A percentile compares a stretch with the other conserved stretches of the same genome.
phyloP scores from a whole-genome alignment of 768 basidiomycete species.

The Lactarius indigo region DNA sequence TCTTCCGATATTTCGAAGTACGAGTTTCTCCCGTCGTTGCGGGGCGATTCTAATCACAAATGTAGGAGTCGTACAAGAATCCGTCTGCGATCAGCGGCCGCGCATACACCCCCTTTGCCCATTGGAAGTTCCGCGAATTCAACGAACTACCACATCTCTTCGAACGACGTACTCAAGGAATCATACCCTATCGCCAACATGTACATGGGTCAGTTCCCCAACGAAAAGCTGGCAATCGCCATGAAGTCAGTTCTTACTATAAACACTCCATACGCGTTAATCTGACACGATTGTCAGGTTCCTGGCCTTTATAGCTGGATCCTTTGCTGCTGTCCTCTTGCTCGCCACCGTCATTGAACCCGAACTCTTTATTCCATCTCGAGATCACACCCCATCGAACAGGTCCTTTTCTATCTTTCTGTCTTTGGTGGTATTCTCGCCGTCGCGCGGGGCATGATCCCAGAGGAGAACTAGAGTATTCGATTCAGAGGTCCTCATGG shows the following conservation, averaged over 20 bases:
- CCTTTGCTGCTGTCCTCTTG: conserved; percentile 93
- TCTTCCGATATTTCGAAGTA: conserved; percentile 99
- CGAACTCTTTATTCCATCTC: conserved; percentile 89
- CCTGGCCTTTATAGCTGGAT: conserved; percentile 92
- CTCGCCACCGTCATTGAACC: conserved; percentile 92
- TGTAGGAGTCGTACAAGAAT: conserved; percentile 96
- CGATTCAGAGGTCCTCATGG: conserved; percentile 91
- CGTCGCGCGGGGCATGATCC: conserved; percentile 91
- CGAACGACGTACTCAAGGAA: conserved; percentile 74
- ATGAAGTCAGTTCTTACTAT: conserved; percentile 64
- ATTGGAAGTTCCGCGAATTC: conserved; percentile 99
- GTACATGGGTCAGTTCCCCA: conserved; percentile 98
- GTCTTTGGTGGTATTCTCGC: conserved; percentile 87
- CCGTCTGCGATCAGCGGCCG: conserved; percentile 92
- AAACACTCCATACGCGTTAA: not conserved
- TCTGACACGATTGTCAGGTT: conserved; percentile 53
- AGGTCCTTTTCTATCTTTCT: conserved; percentile 87
- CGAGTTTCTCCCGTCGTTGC: conserved; percentile 27
- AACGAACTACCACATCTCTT: conserved; percentile 97
- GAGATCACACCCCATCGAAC: conserved; percentile 93
- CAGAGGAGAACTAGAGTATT: conserved; percentile 91
- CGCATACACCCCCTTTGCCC: conserved; percentile 89
- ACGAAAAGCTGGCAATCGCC: conserved; percentile 84
- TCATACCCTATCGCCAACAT: conserved; percentile 88
- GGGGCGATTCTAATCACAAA: not conserved